Percentiles rank a stretch among this genome's conserved stretches.
These are phyloP conservation scores for Cinnamomum chago DNA, from an alignment of 164 flowering plant species.

Conservation along the genomic window DNA sequence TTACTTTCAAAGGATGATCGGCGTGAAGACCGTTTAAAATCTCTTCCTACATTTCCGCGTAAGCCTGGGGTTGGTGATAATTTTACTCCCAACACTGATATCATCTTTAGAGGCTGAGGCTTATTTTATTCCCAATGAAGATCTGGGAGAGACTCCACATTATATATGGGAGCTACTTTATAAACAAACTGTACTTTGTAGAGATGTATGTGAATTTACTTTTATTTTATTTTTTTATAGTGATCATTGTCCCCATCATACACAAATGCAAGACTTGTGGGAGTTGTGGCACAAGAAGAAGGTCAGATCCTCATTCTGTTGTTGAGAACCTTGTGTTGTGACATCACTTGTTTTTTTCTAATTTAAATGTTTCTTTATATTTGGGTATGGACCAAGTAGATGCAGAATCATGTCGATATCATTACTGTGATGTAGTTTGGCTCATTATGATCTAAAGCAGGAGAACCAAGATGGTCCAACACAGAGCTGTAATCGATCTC, in stretches of 20 bases:
- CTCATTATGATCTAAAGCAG: no score
- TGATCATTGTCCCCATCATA: not conserved
- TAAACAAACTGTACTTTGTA: not conserved
- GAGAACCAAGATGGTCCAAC: no score
- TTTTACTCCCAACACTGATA: not conserved
- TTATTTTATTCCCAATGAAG: not conserved
- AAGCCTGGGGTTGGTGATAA: not conserved
- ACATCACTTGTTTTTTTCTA: no score
- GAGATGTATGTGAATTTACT: not conserved
- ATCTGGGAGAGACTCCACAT: not conserved
- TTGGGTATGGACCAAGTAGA: no score
- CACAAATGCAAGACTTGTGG: not conserved
- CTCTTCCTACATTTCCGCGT: constrained; percentile 35
- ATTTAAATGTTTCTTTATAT: no score
- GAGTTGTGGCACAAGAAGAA: not conserved
- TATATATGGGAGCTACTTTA: not conserved
- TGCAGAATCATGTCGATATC: no score
- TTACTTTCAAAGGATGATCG: constrained; percentile 31
- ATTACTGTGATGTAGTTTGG: no score
- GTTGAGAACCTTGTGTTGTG: not conserved
- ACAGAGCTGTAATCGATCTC: no score
- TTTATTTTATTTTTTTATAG: no score
- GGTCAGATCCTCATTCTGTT: not conserved
- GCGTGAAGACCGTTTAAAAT: constrained; percentile 17
- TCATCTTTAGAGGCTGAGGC: not conserved